Conservation (phyloP, 2,329 filamentous ascomycete genomes). For the Fusarium succisae region DNA sequence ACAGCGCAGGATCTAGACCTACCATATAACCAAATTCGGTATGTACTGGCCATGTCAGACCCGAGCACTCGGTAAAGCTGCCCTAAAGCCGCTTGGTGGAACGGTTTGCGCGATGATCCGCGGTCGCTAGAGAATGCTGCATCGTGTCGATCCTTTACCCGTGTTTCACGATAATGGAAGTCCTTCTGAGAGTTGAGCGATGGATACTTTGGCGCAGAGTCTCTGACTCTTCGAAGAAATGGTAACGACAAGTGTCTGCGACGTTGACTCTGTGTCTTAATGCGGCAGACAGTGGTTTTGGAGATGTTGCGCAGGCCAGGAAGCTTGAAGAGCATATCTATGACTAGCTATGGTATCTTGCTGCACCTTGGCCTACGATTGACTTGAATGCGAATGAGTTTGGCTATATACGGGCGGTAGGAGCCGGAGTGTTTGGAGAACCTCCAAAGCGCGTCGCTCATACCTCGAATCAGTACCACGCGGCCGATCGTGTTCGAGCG, state of each 20-base stretch:
- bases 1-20: not conserved
- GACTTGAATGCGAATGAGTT: fast-evolving
- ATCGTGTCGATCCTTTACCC: not conserved
- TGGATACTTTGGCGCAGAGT: fast-evolving
- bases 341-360: fast-evolving
- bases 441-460: not conserved
- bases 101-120: not conserved
- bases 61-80: not conserved
- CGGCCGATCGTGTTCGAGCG: not conserved
- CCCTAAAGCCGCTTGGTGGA: not conserved
- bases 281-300: not conserved
- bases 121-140: not conserved
- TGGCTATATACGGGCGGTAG: too few relatives aligned
- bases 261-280: too few relatives aligned
- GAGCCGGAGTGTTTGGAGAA: not conserved
- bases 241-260: not conserved
- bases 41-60: not conserved
- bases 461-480: not conserved
- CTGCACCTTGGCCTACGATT: fast-evolving
- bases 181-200: not conserved
- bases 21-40: not conserved
- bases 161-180: not conserved
- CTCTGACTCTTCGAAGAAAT: not conserved
- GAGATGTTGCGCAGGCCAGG: fast-evolving
- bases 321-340: not conserved